phyloP scores from a whole-genome alignment of 768 basidiomycete species.

The Favolaschia claudopus region DNA sequence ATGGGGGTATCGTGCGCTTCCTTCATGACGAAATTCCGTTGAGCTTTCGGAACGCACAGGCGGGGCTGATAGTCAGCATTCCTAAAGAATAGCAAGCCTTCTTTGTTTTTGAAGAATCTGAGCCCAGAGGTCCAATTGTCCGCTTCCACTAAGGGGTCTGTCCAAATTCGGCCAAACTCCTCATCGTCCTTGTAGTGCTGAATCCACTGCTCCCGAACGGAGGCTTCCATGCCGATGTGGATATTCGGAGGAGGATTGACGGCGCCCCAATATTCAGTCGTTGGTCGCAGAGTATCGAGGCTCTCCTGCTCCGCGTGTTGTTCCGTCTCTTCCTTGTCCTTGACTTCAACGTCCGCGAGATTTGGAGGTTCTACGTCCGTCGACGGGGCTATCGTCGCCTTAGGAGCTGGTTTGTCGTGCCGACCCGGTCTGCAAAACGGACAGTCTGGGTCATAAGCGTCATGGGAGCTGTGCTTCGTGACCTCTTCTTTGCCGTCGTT shows the following conservation, averaged over 20 bases:
- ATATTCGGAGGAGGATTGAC: background rate
- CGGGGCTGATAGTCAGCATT: conserved; percentile 21
- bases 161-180: background rate
- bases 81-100: conserved; percentile 22
- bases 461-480: too few relatives aligned
- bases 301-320: too few relatives aligned
- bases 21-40: background rate
- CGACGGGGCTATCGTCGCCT: too few relatives aligned
- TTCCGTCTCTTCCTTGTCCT: background rate
- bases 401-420: too few relatives aligned
- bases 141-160: background rate
- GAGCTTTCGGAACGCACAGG: conserved; percentile 16
- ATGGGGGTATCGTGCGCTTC: conserved; percentile 7
- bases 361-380: too few relatives aligned
- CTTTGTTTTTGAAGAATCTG: conserved; percentile 18
- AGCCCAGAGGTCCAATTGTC: conserved; percentile 6
- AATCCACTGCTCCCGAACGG: background rate
- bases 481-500: too few relatives aligned
- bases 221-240: background rate
- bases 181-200: background rate
- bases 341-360: background rate
- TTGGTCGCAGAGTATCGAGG: background rate
- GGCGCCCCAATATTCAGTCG: background rate
- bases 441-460: too few relatives aligned
- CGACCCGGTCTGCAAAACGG: too few relatives aligned